Conservation (phyloP, 176 grass and related monocot genomes). For the Carex parvula region DNA sequence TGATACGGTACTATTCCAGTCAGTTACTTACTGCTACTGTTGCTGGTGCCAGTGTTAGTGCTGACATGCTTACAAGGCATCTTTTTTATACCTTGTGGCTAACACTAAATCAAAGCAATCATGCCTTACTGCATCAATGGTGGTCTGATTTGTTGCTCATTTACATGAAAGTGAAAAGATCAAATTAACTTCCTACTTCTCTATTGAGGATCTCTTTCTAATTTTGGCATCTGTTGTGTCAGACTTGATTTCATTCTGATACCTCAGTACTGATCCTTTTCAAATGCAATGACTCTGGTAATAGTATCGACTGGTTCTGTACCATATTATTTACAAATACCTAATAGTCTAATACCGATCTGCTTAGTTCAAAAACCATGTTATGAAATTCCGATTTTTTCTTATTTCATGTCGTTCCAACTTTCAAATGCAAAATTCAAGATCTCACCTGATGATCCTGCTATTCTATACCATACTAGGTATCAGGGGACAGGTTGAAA, state of each 20-base stretch:
- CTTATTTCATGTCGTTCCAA: neutral
- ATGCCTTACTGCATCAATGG: neutral
- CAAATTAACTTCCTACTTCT: neutral
- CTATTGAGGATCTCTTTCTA: neutral
- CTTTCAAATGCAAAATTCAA: neutral
- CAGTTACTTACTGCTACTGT: neutral
- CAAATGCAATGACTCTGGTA: neutral
- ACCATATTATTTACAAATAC: neutral
- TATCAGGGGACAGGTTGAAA: conserved; percentile 28
- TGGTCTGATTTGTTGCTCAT: neutral
- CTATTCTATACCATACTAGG: conserved; percentile 14
- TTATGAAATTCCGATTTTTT: neutral
- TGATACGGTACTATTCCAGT: neutral
- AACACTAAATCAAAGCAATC: neutral
- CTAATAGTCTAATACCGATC: neutral
- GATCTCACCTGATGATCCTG: neutral
- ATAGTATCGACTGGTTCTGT: neutral
- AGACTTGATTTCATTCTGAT: neutral
- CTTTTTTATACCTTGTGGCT: neutral
- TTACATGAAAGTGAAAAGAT: neutral
- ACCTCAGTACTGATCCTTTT: neutral
- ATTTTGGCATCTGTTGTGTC: neutral
- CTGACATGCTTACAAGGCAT: neutral
- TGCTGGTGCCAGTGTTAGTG: neutral
- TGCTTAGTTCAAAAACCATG: neutral